phyloP scores from a whole-genome alignment of 768 basidiomycete species.

The Mycena metata region DNA sequence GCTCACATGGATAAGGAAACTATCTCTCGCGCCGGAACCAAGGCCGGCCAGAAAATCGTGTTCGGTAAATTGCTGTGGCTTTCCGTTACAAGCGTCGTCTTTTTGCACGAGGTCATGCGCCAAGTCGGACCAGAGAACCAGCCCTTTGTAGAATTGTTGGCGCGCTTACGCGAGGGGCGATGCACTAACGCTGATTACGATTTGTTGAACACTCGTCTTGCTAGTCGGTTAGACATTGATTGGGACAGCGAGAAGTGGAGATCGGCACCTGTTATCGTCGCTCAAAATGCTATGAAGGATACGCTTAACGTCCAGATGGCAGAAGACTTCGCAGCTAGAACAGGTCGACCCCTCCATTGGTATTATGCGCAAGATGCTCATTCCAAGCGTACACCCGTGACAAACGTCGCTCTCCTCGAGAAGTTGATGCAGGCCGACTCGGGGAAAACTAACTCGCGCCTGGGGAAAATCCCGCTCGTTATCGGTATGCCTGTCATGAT shows the following conservation, averaged over 20 bases:
- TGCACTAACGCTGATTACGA: conserved; percentile 38
- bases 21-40: background rate
- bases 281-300: conserved; percentile 9
- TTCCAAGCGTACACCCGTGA: too few species aligned
- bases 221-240: background rate
- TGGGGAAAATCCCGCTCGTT: conserved; percentile 44
- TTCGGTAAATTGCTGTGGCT: conserved; percentile 31
- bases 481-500: conserved; percentile 51
- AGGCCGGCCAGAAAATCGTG: background rate
- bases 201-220: conserved; percentile 28
- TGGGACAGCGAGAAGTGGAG: conserved; percentile 21
- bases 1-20: background rate
- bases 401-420: too few species aligned
- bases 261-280: background rate
- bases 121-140: conserved; percentile 17
- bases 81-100: conserved; percentile 29
- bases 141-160: conserved; percentile 4
- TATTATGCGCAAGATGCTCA: conserved; percentile 15
- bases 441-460: conserved; percentile 36
- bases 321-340: background rate
- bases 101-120: conserved; percentile 16
- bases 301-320: background rate
- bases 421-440: too few species aligned
- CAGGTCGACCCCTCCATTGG: conserved; percentile 1
- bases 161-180: conserved; percentile 20